Evolutionary conservation across 352 stramenopile genomes (phyloP).

Genomic region (Pythium inflatum): DNA sequence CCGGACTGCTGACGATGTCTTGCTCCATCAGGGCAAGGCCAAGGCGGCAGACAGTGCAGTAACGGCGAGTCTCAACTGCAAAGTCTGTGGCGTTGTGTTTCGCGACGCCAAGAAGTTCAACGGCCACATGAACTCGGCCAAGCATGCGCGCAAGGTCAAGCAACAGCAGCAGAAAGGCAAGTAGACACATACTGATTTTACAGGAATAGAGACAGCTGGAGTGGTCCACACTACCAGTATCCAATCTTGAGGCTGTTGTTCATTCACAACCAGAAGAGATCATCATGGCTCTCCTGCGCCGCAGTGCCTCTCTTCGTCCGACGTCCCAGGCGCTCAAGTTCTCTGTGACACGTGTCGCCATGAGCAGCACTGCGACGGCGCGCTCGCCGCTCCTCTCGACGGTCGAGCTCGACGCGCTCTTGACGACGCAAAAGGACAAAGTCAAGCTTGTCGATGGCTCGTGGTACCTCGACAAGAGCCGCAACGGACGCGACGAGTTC

Average conservation of each 20-base stretch:
- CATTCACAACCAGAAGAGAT: neutral
- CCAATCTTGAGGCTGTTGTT: too few species aligned
- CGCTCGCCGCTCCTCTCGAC: constrained; percentile 60
- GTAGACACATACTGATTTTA: too few species aligned
- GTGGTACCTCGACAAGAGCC: constrained; percentile 81
- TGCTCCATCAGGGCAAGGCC: constrained; percentile 13
- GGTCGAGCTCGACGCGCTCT: constrained; percentile 47
- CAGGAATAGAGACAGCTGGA: too few species aligned
- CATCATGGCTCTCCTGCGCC: constrained; percentile 26
- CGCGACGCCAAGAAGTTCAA: constrained; percentile 84
- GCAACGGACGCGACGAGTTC: constrained; percentile 69
- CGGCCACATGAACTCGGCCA: constrained; percentile 85
- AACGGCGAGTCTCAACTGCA: constrained; percentile 48
- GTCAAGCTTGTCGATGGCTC: constrained; percentile 80
- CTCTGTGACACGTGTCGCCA: constrained; percentile 23
- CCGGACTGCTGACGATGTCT: neutral
- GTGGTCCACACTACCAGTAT: too few species aligned
- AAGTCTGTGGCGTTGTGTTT: constrained; percentile 60
- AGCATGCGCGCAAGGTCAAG: constrained; percentile 78
- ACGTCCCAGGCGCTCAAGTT: neutral
- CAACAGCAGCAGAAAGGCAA: constrained; percentile 47
- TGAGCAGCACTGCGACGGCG: constrained; percentile 21
- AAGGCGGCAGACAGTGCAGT: constrained; percentile 21
- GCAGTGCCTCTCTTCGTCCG: constrained; percentile 10
- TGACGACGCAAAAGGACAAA: constrained; percentile 31